Evolutionary conservation across 2,329 filamentous ascomycete genomes (phyloP), one percentile per base, ranked within the genome.

Genomic region (Talaromyces piceae): DNA sequence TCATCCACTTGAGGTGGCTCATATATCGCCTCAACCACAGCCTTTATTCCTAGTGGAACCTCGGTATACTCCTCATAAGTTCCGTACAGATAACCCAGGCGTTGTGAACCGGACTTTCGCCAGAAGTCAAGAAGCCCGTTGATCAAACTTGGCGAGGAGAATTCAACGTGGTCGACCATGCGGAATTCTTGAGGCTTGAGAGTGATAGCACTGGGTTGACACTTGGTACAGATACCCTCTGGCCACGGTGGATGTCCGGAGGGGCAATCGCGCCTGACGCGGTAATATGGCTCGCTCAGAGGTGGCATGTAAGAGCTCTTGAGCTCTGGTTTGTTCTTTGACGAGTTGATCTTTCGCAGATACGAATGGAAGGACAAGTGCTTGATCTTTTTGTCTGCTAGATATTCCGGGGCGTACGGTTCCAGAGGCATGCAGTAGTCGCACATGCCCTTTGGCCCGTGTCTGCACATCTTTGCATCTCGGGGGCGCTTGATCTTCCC

Each of bases 161-260:
- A 97, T 69, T 98, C 94, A 56, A 98, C 93, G 67, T 98, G 93
- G 63, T 98, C 93, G 3, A 98, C 91, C 88, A 93, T 96, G 47
- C 93, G 88, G 68, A 91, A 98, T 18, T 86, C 79, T 68, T 98
- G 93, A 4, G 90, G 89, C 65, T 97, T 91, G 49, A 98, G 74
- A 9, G 89, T 95, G 64, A 98, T 98, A 51, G 93, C 91, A 57
- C 91, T 95, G 6, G 93, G 93, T 65, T 98, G 94, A 62, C 93
- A 98, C 68, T 97, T 98, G 53, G 88, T 94, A 73, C 93, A 98
- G 58, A 98, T 97, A 13, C 93, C 93, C 61, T 94, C 90, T 3
- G 93, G 93, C 84, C 93, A 98, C 39, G 86, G 82, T 16, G 90
- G 86, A 70, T 98, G 93, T 2, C 93, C 93, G 0, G 90, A 91